Base-by-base conservation (phyloP, 257 asterid species). In the Fraxinus pennsylvanica region DNA sequence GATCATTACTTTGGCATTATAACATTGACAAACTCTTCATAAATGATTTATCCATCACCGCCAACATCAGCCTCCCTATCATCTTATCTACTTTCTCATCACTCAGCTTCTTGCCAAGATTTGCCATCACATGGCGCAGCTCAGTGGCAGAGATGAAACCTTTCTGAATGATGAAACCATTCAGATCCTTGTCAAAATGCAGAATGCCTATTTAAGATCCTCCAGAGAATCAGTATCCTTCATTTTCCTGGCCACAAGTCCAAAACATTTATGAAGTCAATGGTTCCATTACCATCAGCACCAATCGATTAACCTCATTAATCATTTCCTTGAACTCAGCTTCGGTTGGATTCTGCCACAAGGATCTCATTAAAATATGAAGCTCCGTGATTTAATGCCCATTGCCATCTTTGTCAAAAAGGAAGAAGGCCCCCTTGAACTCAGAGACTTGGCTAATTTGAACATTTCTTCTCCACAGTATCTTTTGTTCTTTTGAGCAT, bases 321-420 rank as follows among this genome's bases (percentile, higher is more conserved):
- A 89, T 89, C 89, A 87, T 89, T 69, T 89, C 90, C 82, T 89
- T 91, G 81, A 89, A 91, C 84, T 87, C 93, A 63, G 93, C 91
- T 85, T 89, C 93, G 0, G 91, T 89, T 0, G 89, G 91, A 73
- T 89, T 87, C 85, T 85, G 89, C 72, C 92, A 91, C 22, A 89
- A 71, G 9, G 92, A 89, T 78, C 89, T 87, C 92, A 89, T 87
- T 19, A 89, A 89, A 6, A 91, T 89, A n/a, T 89, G 91, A 27
- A 89, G 92, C 85, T 89, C 92, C 85, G 84, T 89, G 36, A 90
- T 87, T 35, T 89, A 83, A 89, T 89, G 86, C 90, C 90, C 92
- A 86, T 88, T 88, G 78, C 88, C 90, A 68, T 88, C 92, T 83
- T 88, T 88, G 77, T 86, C 90, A 76, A 88, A 88, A 88, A 88